These are phyloP conservation scores for Coniophora puteana DNA, from an alignment of 1,284 basidiomycete species.

Conservation along the genomic window DNA sequence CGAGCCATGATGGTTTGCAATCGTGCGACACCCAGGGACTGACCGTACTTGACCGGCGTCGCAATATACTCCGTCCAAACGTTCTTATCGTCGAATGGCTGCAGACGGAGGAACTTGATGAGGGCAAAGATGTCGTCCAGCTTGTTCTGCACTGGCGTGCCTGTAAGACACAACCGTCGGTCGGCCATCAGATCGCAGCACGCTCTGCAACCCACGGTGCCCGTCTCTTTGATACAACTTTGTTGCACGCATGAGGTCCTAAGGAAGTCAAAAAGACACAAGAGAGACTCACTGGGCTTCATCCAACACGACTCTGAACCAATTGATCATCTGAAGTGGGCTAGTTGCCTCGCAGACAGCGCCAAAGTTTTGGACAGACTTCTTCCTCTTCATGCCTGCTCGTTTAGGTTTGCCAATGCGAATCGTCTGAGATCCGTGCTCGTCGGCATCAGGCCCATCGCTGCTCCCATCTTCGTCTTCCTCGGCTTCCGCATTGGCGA, in stretches of 20 bases:
- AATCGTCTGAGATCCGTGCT: constrained; percentile 58
- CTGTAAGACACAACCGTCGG: constrained; percentile 90
- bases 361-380: constrained; percentile 46
- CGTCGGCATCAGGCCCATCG: constrained; percentile 66
- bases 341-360: constrained; percentile 64
- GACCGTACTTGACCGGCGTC: constrained; percentile 86
- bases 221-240: constrained; percentile 95
- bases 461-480: constrained; percentile 72
- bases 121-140: constrained; percentile 97
- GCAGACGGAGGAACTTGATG: constrained; percentile 91
- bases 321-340: constrained; percentile 92
- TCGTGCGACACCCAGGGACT: constrained; percentile 89
- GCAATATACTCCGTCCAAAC: constrained; percentile 94
- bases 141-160: constrained; percentile 98
- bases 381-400: constrained; percentile 63
- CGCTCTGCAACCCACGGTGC: constrained; percentile 91
- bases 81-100: constrained; percentile 91
- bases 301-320: constrained; percentile 97
- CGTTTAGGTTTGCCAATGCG: constrained; percentile 58
- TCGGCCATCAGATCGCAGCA: constrained; percentile 94
- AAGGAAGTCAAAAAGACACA: constrained; percentile 3
- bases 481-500: constrained; percentile 50
- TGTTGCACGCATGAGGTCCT: constrained; percentile 8
- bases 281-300: constrained; percentile 85
- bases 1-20: constrained; percentile 97